Conservation (phyloP, 179 eudicot genomes). For the Patellifolia procumbens region DNA sequence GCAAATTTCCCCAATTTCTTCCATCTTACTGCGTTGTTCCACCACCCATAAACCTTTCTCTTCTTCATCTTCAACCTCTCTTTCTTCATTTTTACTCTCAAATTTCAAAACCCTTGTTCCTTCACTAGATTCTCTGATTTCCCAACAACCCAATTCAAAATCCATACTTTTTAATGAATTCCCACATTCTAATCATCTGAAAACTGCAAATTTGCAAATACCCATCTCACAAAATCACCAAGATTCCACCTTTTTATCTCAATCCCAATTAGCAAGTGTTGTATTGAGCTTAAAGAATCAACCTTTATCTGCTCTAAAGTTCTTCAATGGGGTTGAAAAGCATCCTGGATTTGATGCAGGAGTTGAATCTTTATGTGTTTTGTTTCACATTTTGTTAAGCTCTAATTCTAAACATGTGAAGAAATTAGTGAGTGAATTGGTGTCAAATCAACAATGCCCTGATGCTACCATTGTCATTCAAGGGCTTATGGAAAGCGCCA, state of each 20-base stretch:
- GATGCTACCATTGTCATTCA: constrained; percentile 42
- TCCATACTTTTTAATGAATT: constrained; percentile 3
- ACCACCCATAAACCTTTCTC: constrained; percentile 5
- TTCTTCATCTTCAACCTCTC: constrained; percentile 6
- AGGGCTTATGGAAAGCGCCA: constrained; percentile 34
- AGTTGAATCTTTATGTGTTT: constrained; percentile 45
- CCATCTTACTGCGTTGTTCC: neutral
- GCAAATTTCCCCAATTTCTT: constrained; percentile 7
- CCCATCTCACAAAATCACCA: constrained; percentile 29
- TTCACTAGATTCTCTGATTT: neutral
- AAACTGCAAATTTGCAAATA: constrained; percentile 8
- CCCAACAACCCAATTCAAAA: constrained; percentile 24
- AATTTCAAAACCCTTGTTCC: neutral
- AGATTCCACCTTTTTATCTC: constrained; percentile 7
- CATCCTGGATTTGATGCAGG: constrained; percentile 32
- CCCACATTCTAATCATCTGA: constrained; percentile 1
- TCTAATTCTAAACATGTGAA: constrained; percentile 8
- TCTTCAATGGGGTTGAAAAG: constrained; percentile 39
- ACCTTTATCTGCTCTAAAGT: constrained; percentile 46
- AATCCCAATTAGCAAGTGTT: constrained; percentile 25
- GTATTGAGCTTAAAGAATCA: constrained; percentile 41
- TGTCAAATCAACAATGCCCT: constrained; percentile 34
- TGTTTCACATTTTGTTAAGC: constrained; percentile 53
- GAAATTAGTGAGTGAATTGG: constrained; percentile 28
- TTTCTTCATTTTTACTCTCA: neutral